phyloP scores from a whole-genome alignment of 2,329 filamentous ascomycete species.

The Pseudogymnoascus sp. region DNA sequence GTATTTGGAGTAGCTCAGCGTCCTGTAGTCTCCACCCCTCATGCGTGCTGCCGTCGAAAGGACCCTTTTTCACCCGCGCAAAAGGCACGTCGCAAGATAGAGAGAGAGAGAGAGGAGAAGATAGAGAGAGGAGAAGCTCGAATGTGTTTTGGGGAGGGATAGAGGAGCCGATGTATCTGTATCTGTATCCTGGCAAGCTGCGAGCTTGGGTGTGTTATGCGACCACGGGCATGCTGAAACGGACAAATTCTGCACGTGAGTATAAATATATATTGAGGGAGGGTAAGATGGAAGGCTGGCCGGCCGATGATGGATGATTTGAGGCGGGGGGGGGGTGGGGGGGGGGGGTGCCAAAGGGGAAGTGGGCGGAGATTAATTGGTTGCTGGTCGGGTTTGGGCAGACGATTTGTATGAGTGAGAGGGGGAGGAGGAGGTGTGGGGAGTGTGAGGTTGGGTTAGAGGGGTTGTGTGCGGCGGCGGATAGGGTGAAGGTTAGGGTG shows the following conservation, averaged over 20 bases:
- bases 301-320: neutral
- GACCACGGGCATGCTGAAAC: slow-evolving; percentile 2
- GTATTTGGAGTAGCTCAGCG: slow-evolving; percentile 1
- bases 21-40: neutral
- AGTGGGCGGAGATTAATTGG: slow-evolving; percentile 69
- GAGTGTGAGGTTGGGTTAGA: slow-evolving; percentile 71
- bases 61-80: neutral
- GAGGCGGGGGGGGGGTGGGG: slow-evolving; percentile 51
- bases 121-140: neutral
- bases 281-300: neutral
- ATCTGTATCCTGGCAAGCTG: neutral
- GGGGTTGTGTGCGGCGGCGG: slow-evolving; percentile 67
- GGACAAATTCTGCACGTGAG: neutral
- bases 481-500: slow-evolving; percentile 52
- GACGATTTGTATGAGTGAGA: slow-evolving; percentile 48
- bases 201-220: neutral
- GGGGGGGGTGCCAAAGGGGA: slow-evolving; percentile 58
- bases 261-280: slow-evolving; percentile 5
- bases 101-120: neutral
- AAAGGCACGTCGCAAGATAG: neutral
- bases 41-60: neutral
- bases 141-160: neutral
- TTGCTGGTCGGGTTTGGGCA: slow-evolving; percentile 66
- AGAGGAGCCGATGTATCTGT: neutral
- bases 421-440: slow-evolving; percentile 50